Evolutionary conservation across 1,139 yeast genomes (phyloP).

Genomic region (Diutina siamensis): DNA sequence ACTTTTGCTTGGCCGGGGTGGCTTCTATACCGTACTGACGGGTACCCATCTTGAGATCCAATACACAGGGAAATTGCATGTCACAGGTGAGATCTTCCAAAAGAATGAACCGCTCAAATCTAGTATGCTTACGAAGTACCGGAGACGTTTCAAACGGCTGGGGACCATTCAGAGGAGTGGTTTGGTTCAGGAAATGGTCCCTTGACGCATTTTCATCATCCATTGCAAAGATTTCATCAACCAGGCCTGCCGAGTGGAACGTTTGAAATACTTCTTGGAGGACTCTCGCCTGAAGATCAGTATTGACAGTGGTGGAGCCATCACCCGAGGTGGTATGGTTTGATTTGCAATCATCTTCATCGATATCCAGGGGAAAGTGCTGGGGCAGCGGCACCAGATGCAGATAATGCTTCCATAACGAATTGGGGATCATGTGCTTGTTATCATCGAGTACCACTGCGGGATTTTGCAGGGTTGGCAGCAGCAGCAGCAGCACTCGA

Average conservation of each 20-base stretch:
- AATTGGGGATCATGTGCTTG: constrained; percentile 77
- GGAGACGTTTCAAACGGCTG: constrained; percentile 6
- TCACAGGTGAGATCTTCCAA: constrained; percentile 84
- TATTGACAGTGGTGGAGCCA: constrained; percentile 27
- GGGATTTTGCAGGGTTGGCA: constrained; percentile 35
- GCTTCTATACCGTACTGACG: constrained; percentile 98
- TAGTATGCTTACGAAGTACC: constrained; percentile 28
- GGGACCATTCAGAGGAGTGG: background rate
- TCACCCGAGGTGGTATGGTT: constrained; percentile 8
- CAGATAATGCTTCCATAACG: constrained; percentile 55
- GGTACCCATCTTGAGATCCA: constrained; percentile 97
- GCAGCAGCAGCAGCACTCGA: background rate
- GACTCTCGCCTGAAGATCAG: constrained; percentile 28
- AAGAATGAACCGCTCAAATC: constrained; percentile 74
- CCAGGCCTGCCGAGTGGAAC: constrained; percentile 15
- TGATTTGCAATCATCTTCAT: constrained; percentile 5
- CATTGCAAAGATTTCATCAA: constrained; percentile 24
- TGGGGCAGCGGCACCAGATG: constrained; percentile 37
- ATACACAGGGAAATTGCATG: constrained; percentile 75
- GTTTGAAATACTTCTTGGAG: constrained; percentile 24
- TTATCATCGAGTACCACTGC: constrained; percentile 85
- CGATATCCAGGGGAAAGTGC: constrained; percentile 9
- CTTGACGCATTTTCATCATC: constrained; percentile 11
- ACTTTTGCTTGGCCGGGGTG: constrained; percentile 50
- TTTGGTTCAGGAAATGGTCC: background rate